Evolutionary conservation across 1,139 yeast genomes (phyloP).

Genomic region (Pichia sp.): DNA sequence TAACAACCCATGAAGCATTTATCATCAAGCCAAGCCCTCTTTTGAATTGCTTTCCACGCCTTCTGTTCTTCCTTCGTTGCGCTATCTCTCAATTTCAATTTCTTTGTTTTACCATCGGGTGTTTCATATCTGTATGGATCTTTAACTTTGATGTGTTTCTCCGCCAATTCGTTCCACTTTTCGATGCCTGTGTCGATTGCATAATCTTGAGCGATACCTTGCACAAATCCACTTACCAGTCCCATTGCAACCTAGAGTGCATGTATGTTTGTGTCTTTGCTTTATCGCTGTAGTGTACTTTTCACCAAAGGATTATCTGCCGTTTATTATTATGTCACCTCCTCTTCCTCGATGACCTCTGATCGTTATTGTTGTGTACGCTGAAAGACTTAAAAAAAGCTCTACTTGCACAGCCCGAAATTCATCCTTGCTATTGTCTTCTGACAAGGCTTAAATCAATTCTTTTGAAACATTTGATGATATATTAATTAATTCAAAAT

Average conservation of each 20-base stretch:
- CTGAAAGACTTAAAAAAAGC: no score
- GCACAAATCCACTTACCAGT: constrained; percentile 7
- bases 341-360: no score
- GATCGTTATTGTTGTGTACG: no score
- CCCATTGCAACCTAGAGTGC: no score
- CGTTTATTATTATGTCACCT: no score
- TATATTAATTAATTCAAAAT: no score
- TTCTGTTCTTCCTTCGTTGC: constrained; percentile 56
- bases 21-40: constrained; percentile 81
- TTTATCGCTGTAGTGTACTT: no score
- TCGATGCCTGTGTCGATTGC: constrained; percentile 32
- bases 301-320: no score
- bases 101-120: constrained; percentile 41
- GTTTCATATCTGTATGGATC: constrained; percentile 62
- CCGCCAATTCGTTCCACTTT: constrained; percentile 58
- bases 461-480: no score
- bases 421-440: no score
- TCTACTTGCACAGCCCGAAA: no score
- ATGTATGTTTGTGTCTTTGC: background rate
- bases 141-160: constrained; percentile 48
- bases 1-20: constrained; percentile 72
- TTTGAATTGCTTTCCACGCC: constrained; percentile 66
- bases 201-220: constrained; percentile 12
- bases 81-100: constrained; percentile 51
- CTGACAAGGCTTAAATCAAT: no score